Evolutionary conservation across 371 early-diverging fungal species (phyloP).

Genomic region (Lichtheimia ornata): DNA sequence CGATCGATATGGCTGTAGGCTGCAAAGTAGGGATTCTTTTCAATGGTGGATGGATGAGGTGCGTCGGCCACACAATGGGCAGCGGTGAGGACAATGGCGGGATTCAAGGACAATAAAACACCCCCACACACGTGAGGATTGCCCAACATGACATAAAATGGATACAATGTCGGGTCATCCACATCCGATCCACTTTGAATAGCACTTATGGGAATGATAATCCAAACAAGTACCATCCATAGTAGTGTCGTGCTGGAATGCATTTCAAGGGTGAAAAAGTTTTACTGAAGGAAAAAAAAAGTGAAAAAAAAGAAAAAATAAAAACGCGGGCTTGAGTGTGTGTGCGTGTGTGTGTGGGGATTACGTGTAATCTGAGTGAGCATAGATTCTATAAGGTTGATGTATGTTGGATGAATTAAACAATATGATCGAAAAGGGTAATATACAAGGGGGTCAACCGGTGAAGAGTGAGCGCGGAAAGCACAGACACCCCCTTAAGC

Average conservation of each 20-base stretch:
- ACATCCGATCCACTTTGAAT: slow-evolving; percentile 38
- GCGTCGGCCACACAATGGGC: slow-evolving; percentile 50
- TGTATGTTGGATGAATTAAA: slow-evolving; percentile 1
- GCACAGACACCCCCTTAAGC: slow-evolving; percentile 5
- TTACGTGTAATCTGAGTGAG: neutral
- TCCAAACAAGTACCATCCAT: neutral
- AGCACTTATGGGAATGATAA: slow-evolving; percentile 3
- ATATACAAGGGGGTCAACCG: neutral
- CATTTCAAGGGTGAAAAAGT: neutral
- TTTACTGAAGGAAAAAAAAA: slow-evolving; percentile 6
- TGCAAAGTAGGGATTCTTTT: slow-evolving; percentile 25
- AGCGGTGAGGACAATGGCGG: slow-evolving; percentile 45
- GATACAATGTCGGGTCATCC: slow-evolving; percentile 27
- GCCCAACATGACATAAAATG: slow-evolving; percentile 47
- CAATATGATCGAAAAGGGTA: slow-evolving; percentile 7
- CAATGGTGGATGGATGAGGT: slow-evolving; percentile 12
- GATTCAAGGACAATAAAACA: slow-evolving; percentile 38
- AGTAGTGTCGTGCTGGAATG: neutral
- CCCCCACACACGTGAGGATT: slow-evolving; percentile 56
- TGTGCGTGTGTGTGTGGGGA: neutral
- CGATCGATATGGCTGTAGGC: slow-evolving; percentile 24
- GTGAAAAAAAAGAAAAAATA: neutral
- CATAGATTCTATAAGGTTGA: too few relatives aligned
- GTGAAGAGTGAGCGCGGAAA: neutral
- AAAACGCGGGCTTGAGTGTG: neutral